These are phyloP conservation scores for Silybum marianum DNA, from an alignment of 129 eudicot species.

Conservation along the genomic window DNA sequence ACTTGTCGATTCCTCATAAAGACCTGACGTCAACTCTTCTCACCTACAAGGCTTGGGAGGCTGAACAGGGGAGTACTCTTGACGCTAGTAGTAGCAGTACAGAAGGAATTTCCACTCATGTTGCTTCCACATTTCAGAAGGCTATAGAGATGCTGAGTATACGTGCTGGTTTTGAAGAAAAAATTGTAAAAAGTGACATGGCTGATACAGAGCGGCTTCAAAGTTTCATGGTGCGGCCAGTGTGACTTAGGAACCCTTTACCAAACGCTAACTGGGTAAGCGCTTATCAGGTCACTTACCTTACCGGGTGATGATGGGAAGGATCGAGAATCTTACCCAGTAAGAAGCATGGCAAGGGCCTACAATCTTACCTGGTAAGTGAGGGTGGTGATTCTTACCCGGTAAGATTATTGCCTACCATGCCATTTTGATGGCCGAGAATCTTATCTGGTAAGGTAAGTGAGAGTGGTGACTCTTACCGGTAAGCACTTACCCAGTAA, in stretches of 20 bases:
- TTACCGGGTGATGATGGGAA: too few relatives aligned
- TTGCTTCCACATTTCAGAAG: conserved; percentile 76
- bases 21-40: conserved; percentile 59
- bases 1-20: conserved; percentile 67
- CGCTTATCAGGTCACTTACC: not conserved
- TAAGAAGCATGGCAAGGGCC: too few relatives aligned
- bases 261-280: not conserved
- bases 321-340: not conserved
- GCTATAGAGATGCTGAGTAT: conserved; percentile 73
- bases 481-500: not conserved
- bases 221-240: conserved; percentile 57
- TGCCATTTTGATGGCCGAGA: not conserved
- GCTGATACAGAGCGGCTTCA: conserved; percentile 80
- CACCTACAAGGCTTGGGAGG: conserved; percentile 83
- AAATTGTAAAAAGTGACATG: conserved; percentile 46
- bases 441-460: not conserved
- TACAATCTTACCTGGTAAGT: too few relatives aligned
- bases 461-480: not conserved
- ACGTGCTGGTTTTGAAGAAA: conserved; percentile 72
- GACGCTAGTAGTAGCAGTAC: conserved; percentile 48
- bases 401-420: too few relatives aligned
- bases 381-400: too few relatives aligned
- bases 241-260: not conserved
- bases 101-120: conserved; percentile 63
- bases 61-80: conserved; percentile 50